Percentiles rank a stretch among this genome's conserved stretches.
Evolutionary conservation across 2,329 filamentous ascomycete genomes (phyloP).

Genomic region (Emergomyces pasteurianus): DNA sequence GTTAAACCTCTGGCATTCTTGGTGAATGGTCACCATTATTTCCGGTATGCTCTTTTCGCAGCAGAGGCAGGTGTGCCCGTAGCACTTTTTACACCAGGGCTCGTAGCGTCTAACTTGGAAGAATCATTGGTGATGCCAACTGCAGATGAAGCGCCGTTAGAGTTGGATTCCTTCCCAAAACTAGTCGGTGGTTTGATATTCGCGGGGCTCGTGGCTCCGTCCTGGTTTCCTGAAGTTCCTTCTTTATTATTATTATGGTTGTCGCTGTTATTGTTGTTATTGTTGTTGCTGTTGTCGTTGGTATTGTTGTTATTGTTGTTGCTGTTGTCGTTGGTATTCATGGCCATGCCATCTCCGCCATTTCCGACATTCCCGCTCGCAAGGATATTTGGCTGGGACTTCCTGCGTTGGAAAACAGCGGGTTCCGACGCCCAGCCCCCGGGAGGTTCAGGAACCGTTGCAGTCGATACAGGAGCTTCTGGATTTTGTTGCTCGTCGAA

Average conservation of each 20-base stretch:
- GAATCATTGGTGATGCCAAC: conserved; percentile 1
- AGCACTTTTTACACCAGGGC: neutral
- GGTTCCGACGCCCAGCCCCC: neutral
- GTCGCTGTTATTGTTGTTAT: neutral
- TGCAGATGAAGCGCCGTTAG: conserved; percentile 2
- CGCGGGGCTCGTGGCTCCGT: neutral
- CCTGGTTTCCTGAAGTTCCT: neutral
- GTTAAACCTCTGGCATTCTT: neutral
- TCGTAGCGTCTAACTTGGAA: neutral
- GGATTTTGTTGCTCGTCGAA: conserved; percentile 4
- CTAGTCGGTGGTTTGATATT: neutral
- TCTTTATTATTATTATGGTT: neutral
- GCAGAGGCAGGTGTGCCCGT: neutral
- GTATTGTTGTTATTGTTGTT: neutral
- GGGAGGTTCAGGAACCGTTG: neutral
- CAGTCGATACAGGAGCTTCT: conserved; percentile 13
- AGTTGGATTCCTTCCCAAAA: neutral
- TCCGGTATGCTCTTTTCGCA: neutral
- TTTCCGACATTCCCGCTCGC: neutral
- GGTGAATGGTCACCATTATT: neutral
- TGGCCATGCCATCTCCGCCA: neutral
- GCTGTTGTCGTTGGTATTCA: neutral
- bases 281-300: neutral
- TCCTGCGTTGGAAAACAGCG: neutral
- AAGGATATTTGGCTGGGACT: neutral